A percentile compares a stretch with the other conserved stretches of the same genome.
These are phyloP conservation scores for Microbotryum scabiosae DNA, from an alignment of 1,284 basidiomycete species.

Conservation along the genomic window DNA sequence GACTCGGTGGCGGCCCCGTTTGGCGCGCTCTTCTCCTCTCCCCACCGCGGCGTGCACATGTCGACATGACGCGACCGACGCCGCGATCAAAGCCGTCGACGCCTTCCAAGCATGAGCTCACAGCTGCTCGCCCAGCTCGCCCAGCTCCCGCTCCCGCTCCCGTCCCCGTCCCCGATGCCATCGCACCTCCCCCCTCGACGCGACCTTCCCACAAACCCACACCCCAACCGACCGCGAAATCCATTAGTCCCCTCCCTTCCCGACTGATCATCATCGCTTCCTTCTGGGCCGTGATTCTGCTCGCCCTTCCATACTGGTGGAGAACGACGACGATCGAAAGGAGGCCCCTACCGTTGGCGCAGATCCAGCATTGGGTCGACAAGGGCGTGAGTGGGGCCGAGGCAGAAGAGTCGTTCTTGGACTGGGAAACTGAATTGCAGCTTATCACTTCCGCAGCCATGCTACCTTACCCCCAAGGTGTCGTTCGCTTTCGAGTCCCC, in stretches of 20 bases:
- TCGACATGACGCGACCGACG: no score
- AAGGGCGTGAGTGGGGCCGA: neutral
- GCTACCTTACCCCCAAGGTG: no score
- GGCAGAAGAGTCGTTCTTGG: no score
- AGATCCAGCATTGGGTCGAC: conserved; percentile 50
- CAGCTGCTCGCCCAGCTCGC: neutral
- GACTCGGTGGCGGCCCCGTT: no score
- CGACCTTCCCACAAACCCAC: no score
- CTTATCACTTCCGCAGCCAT: no score
- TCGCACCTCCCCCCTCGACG: neutral
- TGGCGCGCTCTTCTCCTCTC: no score
- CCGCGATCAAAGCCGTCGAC: no score
- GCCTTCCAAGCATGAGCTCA: neutral
- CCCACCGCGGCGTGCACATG: no score
- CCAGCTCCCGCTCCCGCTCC: neutral
- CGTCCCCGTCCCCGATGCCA: neutral
- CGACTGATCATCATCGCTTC: conserved; percentile 51
- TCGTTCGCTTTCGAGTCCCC: no score
- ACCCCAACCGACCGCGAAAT: no score
- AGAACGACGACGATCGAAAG: conserved; percentile 74
- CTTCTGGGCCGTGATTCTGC: conserved; percentile 63
- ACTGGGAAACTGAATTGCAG: no score
- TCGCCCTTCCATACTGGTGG: conserved; percentile 81
- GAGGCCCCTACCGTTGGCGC: conserved; percentile 57
- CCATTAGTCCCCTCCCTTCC: neutral